Conservation (phyloP, 169 alveolate genomes). For the Cardiosporidium cionae region DNA sequence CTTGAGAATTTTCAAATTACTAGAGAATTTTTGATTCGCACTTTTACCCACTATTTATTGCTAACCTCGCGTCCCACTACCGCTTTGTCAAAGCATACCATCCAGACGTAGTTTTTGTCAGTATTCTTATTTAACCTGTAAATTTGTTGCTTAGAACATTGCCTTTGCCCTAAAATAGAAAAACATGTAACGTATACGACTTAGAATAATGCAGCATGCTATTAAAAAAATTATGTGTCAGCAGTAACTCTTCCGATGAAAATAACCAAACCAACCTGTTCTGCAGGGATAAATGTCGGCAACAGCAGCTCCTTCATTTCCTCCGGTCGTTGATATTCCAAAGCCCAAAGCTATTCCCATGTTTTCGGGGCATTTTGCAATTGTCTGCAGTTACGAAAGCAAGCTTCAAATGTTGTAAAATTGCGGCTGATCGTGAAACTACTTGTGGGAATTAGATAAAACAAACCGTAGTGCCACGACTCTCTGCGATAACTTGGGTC, state of each 20-base stretch:
- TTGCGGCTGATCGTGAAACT: background rate
- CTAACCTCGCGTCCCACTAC: background rate
- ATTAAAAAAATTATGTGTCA: too few relatives aligned
- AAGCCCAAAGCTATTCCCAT: conserved; percentile 42
- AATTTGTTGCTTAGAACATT: too few relatives aligned
- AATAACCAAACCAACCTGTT: conserved; percentile 37
- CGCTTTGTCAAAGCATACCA: background rate
- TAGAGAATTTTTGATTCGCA: too few relatives aligned
- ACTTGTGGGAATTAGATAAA: background rate
- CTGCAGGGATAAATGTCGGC: conserved; percentile 43
- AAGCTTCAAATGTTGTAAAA: too few relatives aligned
- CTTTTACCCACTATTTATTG: too few relatives aligned
- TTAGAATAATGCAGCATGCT: too few relatives aligned
- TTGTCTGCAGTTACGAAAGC: conserved; percentile 31
- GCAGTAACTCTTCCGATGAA: too few relatives aligned
- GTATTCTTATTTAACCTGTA: too few relatives aligned
- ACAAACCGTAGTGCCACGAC: background rate
- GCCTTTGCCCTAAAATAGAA: too few relatives aligned
- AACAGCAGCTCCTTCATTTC: conserved; percentile 32
- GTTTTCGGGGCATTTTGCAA: conserved; percentile 46
- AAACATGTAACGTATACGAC: too few relatives aligned
- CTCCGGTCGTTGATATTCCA: conserved; percentile 37
- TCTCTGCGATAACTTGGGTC: conserved; percentile 47
- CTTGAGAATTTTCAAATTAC: too few relatives aligned
- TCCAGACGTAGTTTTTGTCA: background rate